These are phyloP conservation scores for Aspergillus cristatus DNA, from an alignment of 495 filamentous ascomycete species.

Conservation along the genomic window DNA sequence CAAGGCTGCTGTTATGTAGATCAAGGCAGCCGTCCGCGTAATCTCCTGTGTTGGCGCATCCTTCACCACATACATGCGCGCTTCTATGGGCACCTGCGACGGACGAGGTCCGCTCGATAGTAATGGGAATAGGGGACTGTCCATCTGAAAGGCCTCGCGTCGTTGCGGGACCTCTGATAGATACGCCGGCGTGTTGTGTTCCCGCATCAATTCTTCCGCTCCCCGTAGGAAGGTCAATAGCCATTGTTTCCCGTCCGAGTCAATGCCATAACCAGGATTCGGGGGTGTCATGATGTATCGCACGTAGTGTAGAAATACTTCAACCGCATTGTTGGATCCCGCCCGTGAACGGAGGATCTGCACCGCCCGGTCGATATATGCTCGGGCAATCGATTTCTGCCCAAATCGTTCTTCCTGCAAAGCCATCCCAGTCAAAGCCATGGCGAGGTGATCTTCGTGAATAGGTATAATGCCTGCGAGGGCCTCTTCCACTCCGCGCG, in stretches of 20 bases:
- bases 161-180: conserved; percentile 22
- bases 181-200: conserved; percentile 21
- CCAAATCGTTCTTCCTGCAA: conserved; percentile 38
- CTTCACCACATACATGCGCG: conserved; percentile 32
- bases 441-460: conserved; percentile 21
- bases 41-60: conserved; percentile 28
- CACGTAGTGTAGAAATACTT: conserved; percentile 32
- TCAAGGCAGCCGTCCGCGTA: conserved; percentile 30
- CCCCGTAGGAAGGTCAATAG: conserved; percentile 29
- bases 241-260: conserved; percentile 17
- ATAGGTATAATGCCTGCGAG: conserved; percentile 9
- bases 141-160: conserved; percentile 28
- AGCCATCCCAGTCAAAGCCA: conserved; percentile 31
- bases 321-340: conserved; percentile 15
- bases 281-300: conserved; percentile 23
- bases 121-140: conserved; percentile 30
- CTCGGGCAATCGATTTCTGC: conserved; percentile 15
- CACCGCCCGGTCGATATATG: conserved; percentile 23
- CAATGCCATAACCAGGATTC: conserved; percentile 1
- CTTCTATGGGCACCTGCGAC: conserved; percentile 28
- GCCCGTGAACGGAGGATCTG: conserved; percentile 23
- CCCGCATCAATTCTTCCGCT: conserved; percentile 28
- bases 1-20: conserved; percentile 32
- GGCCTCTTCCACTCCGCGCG: conserved; percentile 19
- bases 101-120: conserved; percentile 38